Conservation (phyloP, 2,329 filamentous ascomycete species). For the Hypomyces rosellus region DNA sequence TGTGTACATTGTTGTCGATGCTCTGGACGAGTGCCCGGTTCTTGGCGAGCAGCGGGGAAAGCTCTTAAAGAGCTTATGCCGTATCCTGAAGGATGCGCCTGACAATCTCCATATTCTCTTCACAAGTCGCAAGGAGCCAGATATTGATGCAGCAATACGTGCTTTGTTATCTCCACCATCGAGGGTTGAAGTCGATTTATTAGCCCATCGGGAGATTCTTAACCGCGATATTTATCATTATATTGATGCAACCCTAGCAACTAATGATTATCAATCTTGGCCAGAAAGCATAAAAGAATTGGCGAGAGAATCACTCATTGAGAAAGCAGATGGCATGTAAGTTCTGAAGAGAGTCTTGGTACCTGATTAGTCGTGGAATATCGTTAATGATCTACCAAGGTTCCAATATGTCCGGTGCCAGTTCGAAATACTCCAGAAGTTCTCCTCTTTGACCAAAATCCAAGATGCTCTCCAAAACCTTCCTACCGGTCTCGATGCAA, state of each 20-base stretch:
- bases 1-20: background rate
- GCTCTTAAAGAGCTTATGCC: background rate
- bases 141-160: background rate
- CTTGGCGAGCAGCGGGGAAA: background rate
- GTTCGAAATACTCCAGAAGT: background rate
- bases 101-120: background rate
- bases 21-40: background rate
- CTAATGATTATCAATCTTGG: background rate
- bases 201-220: background rate
- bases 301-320: background rate
- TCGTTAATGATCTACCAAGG: background rate
- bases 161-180: background rate
- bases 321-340: constrained; percentile 6
- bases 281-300: background rate
- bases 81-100: background rate
- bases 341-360: background rate
- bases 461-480: background rate
- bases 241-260: constrained; percentile 1
- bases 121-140: constrained; percentile 1
- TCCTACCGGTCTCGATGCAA: constrained; percentile 7
- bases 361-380: no score
- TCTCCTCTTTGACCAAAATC: background rate
- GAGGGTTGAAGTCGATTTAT: constrained; percentile 1
- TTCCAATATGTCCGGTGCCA: constrained; percentile 7
- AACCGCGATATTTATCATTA: background rate